These are phyloP conservation scores for Gossypium trilobum DNA, from an alignment of 441 rosid genomes.

Conservation along the genomic window DNA sequence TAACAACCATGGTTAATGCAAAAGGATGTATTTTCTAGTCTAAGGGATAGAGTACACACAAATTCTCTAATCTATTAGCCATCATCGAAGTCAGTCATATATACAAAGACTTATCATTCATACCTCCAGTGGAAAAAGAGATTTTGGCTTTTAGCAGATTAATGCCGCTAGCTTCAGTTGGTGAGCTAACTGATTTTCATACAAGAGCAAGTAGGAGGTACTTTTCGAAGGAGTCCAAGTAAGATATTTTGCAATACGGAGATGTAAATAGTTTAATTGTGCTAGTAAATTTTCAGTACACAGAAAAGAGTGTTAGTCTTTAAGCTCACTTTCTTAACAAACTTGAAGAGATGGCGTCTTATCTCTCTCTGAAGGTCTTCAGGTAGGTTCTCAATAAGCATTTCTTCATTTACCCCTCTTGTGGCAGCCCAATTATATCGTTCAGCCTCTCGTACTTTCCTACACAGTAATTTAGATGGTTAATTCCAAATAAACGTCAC, in stretches of 20 bases:
- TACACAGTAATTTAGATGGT: conserved; percentile 21
- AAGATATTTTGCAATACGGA: neutral
- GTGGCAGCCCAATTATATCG: conserved; percentile 84
- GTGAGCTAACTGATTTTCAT: neutral
- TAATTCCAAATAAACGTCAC: conserved; percentile 1
- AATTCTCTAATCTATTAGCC: neutral
- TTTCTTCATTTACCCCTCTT: conserved; percentile 75
- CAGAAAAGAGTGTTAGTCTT: neutral
- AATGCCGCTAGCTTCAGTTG: neutral
- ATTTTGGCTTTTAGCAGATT: neutral
- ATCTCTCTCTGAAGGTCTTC: conserved; percentile 85
- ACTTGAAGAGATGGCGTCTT: conserved; percentile 75
- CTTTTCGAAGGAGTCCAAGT: neutral
- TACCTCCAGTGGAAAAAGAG: neutral
- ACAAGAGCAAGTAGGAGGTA: neutral
- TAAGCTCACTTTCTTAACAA: conserved; percentile 56
- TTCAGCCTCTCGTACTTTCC: conserved; percentile 78
- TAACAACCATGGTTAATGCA: neutral
- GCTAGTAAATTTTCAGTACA: neutral
- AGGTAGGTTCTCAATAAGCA: conserved; percentile 66
- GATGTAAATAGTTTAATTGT: neutral
- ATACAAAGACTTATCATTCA: neutral
- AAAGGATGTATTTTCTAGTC: neutral
- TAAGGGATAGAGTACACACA: neutral
- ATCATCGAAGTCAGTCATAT: neutral